Base-by-base conservation (phyloP, 371 early-diverging fungal species). In the Choanephora cucurbitarum region DNA sequence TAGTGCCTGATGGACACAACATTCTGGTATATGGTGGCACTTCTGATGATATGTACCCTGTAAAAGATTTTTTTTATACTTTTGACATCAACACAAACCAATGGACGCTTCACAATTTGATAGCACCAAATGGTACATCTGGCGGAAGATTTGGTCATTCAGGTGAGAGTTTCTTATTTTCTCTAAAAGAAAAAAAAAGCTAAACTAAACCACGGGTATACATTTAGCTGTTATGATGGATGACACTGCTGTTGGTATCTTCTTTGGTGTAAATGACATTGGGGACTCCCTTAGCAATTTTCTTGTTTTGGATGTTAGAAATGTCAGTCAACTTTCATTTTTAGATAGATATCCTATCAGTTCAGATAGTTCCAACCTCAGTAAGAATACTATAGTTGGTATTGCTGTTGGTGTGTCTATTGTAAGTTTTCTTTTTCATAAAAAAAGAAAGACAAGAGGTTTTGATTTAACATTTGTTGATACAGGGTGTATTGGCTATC, bases 1-100 rank as follows among this genome's bases (percentile, higher is more conserved):
- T 28, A 53, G 53, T 53, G 8, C 18, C 21, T 33, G 42, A 53
- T 43, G 53, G 44, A 7, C 21, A 53, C 7, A 42, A 31, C 7
- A 44, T 53, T 44, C 21, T 53, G 0, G 5, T 53, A 6, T 53
- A 53, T 22, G 53, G 53, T 19, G 53, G 53, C 14, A 53, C 42
- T 1, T 17, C 18, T 2, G 18, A 32, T 2, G 7, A 18, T 33
- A 4, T 11, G 4, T 17, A 33, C 43, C 34, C 34, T 33, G 34
- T 44, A 8, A 8, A 21, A 33, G 53, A 53, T 34, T 53, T 44
- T 21, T 53, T 44, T 34, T 53, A 44, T n/a, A 53, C 53, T 28
- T 17, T 44, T 3, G 44, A 53, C 33, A 15, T 44, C 11, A 43
- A 43, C 5, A 44, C 13, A 4, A 44, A 43, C 44, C 10, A 10